Percentiles rank a stretch among this genome's conserved stretches.
Evolutionary conservation across 2,329 filamentous ascomycete species (phyloP).

Genomic region (Stachybotrys elegans): DNA sequence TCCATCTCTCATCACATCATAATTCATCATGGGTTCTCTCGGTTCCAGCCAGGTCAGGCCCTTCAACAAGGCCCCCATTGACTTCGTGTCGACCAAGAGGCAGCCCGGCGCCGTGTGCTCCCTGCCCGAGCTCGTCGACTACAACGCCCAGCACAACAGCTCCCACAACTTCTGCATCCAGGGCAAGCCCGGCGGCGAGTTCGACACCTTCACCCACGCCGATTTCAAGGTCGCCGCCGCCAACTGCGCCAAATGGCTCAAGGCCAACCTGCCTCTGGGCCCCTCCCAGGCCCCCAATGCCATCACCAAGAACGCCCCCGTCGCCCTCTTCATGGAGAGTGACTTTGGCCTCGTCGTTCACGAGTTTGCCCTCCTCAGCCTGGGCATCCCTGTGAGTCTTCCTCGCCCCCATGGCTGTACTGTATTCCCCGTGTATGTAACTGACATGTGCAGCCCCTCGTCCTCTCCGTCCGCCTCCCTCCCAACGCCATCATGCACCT

Average conservation of each 20-base stretch:
- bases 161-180: conserved; percentile 20
- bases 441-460: conserved; percentile 8
- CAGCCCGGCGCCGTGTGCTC: conserved; percentile 10
- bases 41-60: conserved; percentile 6
- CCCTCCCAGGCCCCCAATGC: conserved; percentile 3
- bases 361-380: conserved; percentile 16
- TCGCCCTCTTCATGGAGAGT: conserved; percentile 23
- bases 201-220: conserved; percentile 12
- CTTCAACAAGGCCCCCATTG: conserved; percentile 10
- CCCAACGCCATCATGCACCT: conserved; percentile 12
- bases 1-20: neutral
- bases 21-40: neutral
- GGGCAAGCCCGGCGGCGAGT: conserved; percentile 9
- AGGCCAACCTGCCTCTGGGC: conserved; percentile 7
- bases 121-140: conserved; percentile 19
- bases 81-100: conserved; percentile 12
- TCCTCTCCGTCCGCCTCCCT: conserved; percentile 13
- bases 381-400: conserved; percentile 16
- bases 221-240: conserved; percentile 14
- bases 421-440: neutral
- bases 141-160: conserved; percentile 20
- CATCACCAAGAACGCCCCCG: conserved; percentile 10
- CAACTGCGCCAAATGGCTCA: conserved; percentile 13
- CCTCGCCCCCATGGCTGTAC: no score
- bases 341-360: conserved; percentile 22